Evolutionary conservation across 2,329 filamentous ascomycete genomes (phyloP), one percentile per base, ranked within the genome.

Genomic region (Ophiostoma quercus): DNA sequence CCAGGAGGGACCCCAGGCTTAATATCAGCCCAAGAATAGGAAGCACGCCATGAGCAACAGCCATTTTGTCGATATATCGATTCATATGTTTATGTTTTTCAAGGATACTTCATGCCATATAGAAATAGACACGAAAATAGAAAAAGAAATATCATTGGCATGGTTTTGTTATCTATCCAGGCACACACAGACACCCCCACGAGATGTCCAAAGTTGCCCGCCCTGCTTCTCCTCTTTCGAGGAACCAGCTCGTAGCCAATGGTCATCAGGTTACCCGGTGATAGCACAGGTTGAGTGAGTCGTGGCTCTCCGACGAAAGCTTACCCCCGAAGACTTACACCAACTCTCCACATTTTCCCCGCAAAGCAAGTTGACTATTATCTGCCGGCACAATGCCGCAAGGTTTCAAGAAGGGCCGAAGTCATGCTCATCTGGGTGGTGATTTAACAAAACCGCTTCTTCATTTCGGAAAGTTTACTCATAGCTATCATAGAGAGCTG

Each of bases 321-420:
- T 47, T n/a, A n/a, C 19, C 12, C 7, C 43, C 22, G 19, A 14
- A 11, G 22, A 57, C 51, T 57, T 25, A 25, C 51, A 57, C n/a
- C 51, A 11, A 4, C 51, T 57, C 51, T 57, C 51, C 51, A 57
- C 22, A 57, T 25, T 57, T 57, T 57, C 51, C 51, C 51, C 51
- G 51, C 51, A 57, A 57, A 57, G n/a, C 51, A 57, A 25, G n/a
- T 57, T 16, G 51, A 22, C 8, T 41, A 22, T 57, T 57, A 25
- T 57, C 51, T 57, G 8, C n/a, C 14, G 19, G 16, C 51, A 25
- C 51, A 54, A 54, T 25, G 11, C 6, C 9, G 22, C 22, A n/a
- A 9, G 51, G 2, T 9, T 22, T 25, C 22, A 25, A 16, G 6
- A 25, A 54, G n/a, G 14, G 16, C 41, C 41, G 16, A 47, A 7